Evolutionary conservation across 805 yeast species (phyloP).

Genomic region (Myxozyma udenii): DNA sequence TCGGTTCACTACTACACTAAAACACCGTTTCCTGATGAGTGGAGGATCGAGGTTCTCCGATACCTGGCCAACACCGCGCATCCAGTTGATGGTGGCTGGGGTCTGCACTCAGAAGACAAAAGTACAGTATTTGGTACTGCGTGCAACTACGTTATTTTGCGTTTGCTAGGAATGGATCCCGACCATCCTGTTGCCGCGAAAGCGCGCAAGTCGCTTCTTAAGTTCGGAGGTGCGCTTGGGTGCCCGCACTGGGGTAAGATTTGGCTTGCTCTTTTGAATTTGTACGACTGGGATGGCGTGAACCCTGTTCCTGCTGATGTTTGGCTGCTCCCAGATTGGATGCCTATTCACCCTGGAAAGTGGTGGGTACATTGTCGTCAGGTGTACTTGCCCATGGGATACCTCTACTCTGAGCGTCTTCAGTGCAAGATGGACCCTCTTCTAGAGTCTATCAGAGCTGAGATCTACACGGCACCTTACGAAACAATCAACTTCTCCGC

Average conservation of each 20-base stretch:
- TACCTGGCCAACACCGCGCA: constrained; percentile 89
- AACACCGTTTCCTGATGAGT: constrained; percentile 63
- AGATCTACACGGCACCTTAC: constrained; percentile 68
- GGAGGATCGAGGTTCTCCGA: constrained; percentile 67
- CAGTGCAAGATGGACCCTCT: constrained; percentile 63
- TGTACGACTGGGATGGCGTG: constrained; percentile 94
- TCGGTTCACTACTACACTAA: constrained; percentile 68
- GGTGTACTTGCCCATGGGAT: constrained; percentile 82
- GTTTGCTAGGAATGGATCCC: constrained; percentile 71
- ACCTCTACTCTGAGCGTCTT: constrained; percentile 55
- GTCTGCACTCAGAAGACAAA: constrained; percentile 86
- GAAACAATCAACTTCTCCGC: constrained; percentile 62
- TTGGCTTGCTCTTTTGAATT: constrained; percentile 75
- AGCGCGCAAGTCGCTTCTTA: constrained; percentile 67
- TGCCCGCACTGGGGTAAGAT: constrained; percentile 98
- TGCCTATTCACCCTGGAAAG: constrained; percentile 88
- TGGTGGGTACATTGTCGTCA: constrained; percentile 99
- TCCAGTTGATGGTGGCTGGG: constrained; percentile 99
- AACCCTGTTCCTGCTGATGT: constrained; percentile 97
- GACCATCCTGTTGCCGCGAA: constrained; percentile 73
- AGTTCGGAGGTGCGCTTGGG: constrained; percentile 79
- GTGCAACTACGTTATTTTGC: constrained; percentile 74
- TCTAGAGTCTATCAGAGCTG: constrained; percentile 63
- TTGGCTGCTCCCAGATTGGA: constrained; percentile 77
- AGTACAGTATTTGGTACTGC: constrained; percentile 94